These are phyloP conservation scores for Exophiala sp. DNA, from an alignment of 2,329 filamentous ascomycete species.

Conservation along the genomic window DNA sequence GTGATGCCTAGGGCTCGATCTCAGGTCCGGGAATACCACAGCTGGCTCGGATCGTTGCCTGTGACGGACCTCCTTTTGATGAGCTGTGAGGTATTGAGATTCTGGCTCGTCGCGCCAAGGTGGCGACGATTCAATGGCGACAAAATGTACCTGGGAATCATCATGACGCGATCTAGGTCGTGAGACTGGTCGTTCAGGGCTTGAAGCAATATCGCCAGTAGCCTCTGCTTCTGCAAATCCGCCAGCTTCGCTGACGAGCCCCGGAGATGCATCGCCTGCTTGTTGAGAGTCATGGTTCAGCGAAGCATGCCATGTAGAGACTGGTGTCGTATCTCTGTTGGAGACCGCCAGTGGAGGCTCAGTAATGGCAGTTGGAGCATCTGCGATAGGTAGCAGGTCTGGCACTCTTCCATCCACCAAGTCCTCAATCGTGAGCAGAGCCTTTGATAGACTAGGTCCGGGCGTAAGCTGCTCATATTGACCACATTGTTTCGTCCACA, in stretches of 20 bases:
- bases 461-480: constrained; percentile 56
- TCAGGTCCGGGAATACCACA: constrained; percentile 62
- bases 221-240: background rate
- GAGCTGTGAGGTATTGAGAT: constrained; percentile 70
- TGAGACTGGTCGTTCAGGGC: constrained; percentile 41
- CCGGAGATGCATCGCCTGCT: constrained; percentile 9
- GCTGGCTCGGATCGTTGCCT: constrained; percentile 60
- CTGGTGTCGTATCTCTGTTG: background rate
- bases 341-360: background rate
- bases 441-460: constrained; percentile 56
- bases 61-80: constrained; percentile 70
- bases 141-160: constrained; percentile 75
- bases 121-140: constrained; percentile 58
- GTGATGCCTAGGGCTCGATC: constrained; percentile 46
- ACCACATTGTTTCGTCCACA: constrained; percentile 69
- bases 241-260: constrained; percentile 12
- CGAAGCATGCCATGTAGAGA: background rate
- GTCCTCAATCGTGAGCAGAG: constrained; percentile 41
- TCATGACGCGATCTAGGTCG: constrained; percentile 62
- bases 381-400: background rate
- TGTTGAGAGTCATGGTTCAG: background rate
- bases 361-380: background rate
- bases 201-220: background rate
- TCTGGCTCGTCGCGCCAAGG: constrained; percentile 46
- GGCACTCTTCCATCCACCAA: background rate